Base-by-base conservation (phyloP, 192 early-diverging fungal genomes). In the Coemansia sp. region DNA sequence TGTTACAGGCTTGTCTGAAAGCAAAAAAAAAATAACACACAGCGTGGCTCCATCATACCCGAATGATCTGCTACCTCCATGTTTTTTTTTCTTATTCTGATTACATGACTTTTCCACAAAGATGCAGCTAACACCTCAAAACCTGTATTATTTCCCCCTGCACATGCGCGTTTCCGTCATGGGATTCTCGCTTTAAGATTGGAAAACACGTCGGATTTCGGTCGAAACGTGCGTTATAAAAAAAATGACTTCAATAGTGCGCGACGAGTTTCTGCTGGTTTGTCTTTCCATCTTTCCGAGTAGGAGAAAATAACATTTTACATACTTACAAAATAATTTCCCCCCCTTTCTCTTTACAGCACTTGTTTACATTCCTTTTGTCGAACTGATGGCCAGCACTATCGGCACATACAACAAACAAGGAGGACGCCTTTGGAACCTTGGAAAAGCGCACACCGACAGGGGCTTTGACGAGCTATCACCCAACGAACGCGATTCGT, bases 1-100 rank as follows among this genome's bases (percentile, higher is more conserved):
- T 79, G 76, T 41, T 77, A 77, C 70, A 59, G 41, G 36, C 49
- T 77, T 34, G 32, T 1, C 14, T 70, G 40, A 49, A 1, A 29
- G 3, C 1, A 29, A 29, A 29, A 29, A 29, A 3, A n/a, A n/a
- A n/a, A n/a, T n/a, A n/a, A n/a, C n/a, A n/a, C 29, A 29, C 29
- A 29, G 29, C 29, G 3, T 29, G 29, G 29, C 3, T 29, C 1
- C 29, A 29, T 29, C 3, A 29, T 29, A 29, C 29, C 29, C 29
- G 3, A 29, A 29, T 29, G 29, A 29, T 29, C 29, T 29, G 29
- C 3, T 29, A 2, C 29, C 29, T 29, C 29, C 29, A 29, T 3
- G 3, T 29, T 25, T 25, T 25, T 52, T 52, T 25, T 52, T 8
- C 22, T 52, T 46, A 1, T 46, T 17, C 42, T 13, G 42, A 45